Percentiles rank a stretch among this genome's conserved stretches.
phyloP scores from a whole-genome alignment of 2,329 filamentous ascomycete genomes.

The Fusarium pininemorale region DNA sequence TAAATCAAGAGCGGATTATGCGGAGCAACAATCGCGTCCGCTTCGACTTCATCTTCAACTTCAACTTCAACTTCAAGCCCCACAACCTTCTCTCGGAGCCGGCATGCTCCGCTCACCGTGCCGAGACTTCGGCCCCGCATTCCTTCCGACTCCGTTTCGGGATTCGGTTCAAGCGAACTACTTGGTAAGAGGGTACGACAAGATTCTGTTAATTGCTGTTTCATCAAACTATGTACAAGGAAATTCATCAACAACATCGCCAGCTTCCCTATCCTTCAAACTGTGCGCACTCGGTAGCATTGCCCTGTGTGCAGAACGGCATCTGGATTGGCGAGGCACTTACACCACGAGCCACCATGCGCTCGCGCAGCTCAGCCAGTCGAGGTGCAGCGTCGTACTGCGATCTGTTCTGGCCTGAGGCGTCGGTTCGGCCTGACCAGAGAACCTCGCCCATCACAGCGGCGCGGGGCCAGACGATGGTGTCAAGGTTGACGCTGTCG shows the following conservation, averaged over 20 bases:
- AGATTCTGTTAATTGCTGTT: not conserved
- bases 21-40: not conserved
- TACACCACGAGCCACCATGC: slow-evolving; percentile 75
- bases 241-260: not conserved
- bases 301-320: slow-evolving; percentile 55
- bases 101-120: not conserved
- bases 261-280: slow-evolving; percentile 5
- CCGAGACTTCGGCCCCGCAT: slow-evolving; percentile 31
- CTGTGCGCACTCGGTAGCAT: slow-evolving; percentile 41
- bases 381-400: slow-evolving; percentile 75
- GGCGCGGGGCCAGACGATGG: slow-evolving; percentile 80
- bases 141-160: not conserved
- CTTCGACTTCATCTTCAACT: not conserved
- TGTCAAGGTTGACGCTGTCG: slow-evolving; percentile 79
- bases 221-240: slow-evolving; percentile 10
- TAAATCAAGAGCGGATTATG: not conserved
- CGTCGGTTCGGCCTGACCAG: slow-evolving; percentile 78
- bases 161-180: not conserved
- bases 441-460: slow-evolving; percentile 80
- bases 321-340: slow-evolving; percentile 72
- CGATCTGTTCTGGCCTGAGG: slow-evolving; percentile 72
- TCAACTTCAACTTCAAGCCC: not conserved
- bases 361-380: slow-evolving; percentile 79
- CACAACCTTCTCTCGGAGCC: not conserved
- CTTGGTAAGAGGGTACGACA: not conserved